These are phyloP conservation scores for Entonaema liquescens DNA, from an alignment of 495 filamentous ascomycete genomes.

Conservation along the genomic window DNA sequence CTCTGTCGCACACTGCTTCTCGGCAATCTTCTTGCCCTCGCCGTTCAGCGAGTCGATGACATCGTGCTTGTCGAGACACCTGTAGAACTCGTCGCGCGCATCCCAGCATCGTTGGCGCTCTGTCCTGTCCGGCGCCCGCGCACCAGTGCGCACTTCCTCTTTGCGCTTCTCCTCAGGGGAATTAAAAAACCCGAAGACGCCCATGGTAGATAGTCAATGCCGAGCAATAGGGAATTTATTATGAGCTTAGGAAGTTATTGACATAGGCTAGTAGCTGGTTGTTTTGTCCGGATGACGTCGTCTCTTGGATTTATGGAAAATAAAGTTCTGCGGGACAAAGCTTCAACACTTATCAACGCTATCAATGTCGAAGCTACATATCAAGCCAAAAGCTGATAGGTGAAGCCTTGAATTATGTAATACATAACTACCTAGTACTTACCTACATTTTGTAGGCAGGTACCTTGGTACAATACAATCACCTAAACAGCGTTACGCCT, in stretches of 20 bases:
- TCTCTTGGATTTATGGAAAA: slow-evolving; percentile 5
- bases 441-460: background rate
- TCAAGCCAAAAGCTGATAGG: slow-evolving; percentile 7
- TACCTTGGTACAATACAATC: background rate
- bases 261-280: background rate
- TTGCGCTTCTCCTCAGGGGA: slow-evolving; percentile 58
- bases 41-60: slow-evolving; percentile 88
- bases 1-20: slow-evolving; percentile 72
- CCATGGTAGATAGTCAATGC: slow-evolving; percentile 46
- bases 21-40: slow-evolving; percentile 63
- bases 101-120: slow-evolving; percentile 87
- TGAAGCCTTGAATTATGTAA: slow-evolving; percentile 25
- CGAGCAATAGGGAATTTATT: background rate
- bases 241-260: background rate
- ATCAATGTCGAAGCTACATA: slow-evolving; percentile 7
- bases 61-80: slow-evolving; percentile 78
- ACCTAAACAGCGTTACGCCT: background rate
- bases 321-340: slow-evolving; percentile 10
- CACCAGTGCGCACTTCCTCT: slow-evolving; percentile 64
- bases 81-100: slow-evolving; percentile 84
- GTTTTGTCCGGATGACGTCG: slow-evolving; percentile 10
- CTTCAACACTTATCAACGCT: slow-evolving; percentile 24
- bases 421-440: background rate
- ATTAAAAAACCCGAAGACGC: slow-evolving; percentile 53
- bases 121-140: slow-evolving; percentile 77